Conservation (phyloP, 306 rosid genomes). For the Inga laurina region DNA sequence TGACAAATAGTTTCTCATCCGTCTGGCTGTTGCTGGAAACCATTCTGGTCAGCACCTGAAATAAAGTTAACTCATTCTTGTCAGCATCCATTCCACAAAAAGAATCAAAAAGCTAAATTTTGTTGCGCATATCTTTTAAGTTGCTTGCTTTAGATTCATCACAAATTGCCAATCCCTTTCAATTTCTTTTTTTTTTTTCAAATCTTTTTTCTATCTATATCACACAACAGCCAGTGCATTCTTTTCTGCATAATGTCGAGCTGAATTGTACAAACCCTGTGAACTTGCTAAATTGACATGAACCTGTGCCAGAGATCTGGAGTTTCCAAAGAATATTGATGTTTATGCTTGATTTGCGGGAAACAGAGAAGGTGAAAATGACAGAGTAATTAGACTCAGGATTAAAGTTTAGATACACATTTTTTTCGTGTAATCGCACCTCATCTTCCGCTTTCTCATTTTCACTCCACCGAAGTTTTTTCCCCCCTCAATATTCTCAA, state of each 20-base stretch:
- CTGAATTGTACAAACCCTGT: neutral
- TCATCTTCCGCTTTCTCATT: neutral
- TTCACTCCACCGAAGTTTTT: neutral
- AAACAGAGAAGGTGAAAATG: neutral
- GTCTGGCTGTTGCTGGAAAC: constrained; percentile 27
- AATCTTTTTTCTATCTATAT: neutral
- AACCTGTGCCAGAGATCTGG: neutral
- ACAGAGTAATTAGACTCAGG: neutral
- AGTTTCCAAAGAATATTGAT: neutral
- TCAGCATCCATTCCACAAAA: neutral
- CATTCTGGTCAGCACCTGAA: constrained; percentile 40
- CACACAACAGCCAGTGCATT: neutral
- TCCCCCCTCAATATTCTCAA: neutral
- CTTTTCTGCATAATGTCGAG: neutral
- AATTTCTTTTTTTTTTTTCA: neutral
- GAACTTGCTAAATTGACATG: constrained; percentile 8
- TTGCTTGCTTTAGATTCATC: neutral
- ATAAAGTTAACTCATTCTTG: constrained; percentile 17
- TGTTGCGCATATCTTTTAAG: neutral
- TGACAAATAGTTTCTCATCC: constrained; percentile 26
- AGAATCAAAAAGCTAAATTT: neutral
- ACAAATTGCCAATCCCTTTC: neutral
- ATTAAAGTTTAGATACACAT: neutral
- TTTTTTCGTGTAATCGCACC: neutral
- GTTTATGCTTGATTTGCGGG: neutral